Percentiles rank a stretch among this genome's conserved stretches.
Conservation (phyloP, 495 filamentous ascomycete species). For the Talaromyces proteolyticus region DNA sequence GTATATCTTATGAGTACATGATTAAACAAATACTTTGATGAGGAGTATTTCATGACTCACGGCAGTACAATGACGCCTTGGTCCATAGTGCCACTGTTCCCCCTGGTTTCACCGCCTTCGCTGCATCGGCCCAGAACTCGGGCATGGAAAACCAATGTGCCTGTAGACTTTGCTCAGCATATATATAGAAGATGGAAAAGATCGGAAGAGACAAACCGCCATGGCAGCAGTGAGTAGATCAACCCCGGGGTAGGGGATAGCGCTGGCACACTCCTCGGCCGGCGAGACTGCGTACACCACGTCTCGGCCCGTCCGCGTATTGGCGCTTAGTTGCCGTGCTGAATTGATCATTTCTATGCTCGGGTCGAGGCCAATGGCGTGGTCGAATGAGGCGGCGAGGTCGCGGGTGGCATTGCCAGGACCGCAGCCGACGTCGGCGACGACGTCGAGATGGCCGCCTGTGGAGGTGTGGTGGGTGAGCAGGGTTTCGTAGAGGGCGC, state of each 20-base stretch:
- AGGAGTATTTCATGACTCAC: constrained; percentile 9
- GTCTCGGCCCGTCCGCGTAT: constrained; percentile 10
- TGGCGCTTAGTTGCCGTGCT: constrained; percentile 21
- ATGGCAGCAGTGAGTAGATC: constrained; percentile 44
- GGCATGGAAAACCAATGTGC: constrained; percentile 55
- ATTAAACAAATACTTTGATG: neutral
- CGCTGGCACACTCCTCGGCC: constrained; percentile 29
- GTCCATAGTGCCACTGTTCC: constrained; percentile 51
- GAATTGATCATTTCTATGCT: constrained; percentile 45
- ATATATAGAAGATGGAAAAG: no score
- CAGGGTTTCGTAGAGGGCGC: constrained; percentile 33
- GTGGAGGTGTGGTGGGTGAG: constrained; percentile 37
- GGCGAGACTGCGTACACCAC: constrained; percentile 32
- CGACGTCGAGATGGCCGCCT: constrained; percentile 29
- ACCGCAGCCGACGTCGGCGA: constrained; percentile 50
- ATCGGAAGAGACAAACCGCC: constrained; percentile 14
- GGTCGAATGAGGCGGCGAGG: constrained; percentile 30
- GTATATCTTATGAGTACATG: neutral
- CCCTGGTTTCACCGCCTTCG: constrained; percentile 37
- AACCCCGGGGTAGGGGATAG: no score
- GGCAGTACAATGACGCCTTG: constrained; percentile 15
- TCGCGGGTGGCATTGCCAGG: constrained; percentile 36
- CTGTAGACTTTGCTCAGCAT: no score
- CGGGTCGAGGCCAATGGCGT: constrained; percentile 42
- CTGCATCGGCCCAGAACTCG: constrained; percentile 43